Evolutionary conservation across 306 rosid genomes (phyloP).

Genomic region (Medicago arabica): DNA sequence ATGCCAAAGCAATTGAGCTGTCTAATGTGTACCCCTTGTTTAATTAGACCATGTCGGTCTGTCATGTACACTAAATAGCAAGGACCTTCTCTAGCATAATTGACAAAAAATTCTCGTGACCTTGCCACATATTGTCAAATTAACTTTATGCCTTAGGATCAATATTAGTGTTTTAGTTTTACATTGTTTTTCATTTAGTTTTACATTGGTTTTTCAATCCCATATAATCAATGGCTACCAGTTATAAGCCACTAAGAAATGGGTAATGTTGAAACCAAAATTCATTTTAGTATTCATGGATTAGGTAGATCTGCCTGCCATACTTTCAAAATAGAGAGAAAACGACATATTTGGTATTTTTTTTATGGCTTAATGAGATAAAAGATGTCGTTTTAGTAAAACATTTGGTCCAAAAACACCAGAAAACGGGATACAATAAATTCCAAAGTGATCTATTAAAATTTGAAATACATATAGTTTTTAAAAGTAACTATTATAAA

Average conservation of each 20-base stretch:
- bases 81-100: slow-evolving; percentile 37
- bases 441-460: too few species aligned
- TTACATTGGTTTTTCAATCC: slow-evolving; percentile 28
- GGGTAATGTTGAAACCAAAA: neutral
- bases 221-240: slow-evolving; percentile 21
- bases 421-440: neutral
- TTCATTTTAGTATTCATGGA: slow-evolving; percentile 28
- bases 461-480: too few species aligned
- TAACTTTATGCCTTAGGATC: slow-evolving; percentile 34
- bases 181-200: slow-evolving; percentile 41
- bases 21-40: slow-evolving; percentile 76
- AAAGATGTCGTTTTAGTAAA: neutral
- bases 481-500: too few species aligned
- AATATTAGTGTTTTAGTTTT: slow-evolving; percentile 50
- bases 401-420: neutral
- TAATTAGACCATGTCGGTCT: slow-evolving; percentile 60
- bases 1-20: slow-evolving; percentile 91
- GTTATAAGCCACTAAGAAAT: slow-evolving; percentile 26
- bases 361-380: slow-evolving; percentile 6
- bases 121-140: slow-evolving; percentile 15
- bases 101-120: slow-evolving; percentile 41
- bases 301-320: slow-evolving; percentile 38
- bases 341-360: slow-evolving; percentile 5
- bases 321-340: slow-evolving; percentile 26
- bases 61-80: slow-evolving; percentile 48